Conservation (phyloP, 495 filamentous ascomycete species). For the Cercophora samala region DNA sequence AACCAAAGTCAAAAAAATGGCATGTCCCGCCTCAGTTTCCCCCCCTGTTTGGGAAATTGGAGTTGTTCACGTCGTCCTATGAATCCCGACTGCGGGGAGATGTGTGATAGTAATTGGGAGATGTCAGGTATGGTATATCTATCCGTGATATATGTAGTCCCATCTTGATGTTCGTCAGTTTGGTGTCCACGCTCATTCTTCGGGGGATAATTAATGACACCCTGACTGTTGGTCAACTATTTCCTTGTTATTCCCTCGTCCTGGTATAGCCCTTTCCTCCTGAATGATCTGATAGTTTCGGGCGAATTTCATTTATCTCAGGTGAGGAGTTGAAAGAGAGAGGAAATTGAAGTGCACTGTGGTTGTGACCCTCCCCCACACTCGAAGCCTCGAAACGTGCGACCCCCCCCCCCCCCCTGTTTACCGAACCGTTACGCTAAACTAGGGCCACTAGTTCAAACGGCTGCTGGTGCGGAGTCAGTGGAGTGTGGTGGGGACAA, state of each 20-base stretch:
- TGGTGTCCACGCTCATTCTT: too few relatives aligned
- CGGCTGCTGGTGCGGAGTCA: background rate
- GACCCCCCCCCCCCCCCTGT: background rate
- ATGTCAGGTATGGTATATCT: background rate
- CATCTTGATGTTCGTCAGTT: background rate
- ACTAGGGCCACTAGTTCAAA: constrained; percentile 3
- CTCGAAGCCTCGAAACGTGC: too few relatives aligned
- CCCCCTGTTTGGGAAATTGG: background rate
- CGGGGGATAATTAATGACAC: too few relatives aligned
- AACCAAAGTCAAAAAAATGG: background rate
- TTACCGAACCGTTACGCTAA: background rate
- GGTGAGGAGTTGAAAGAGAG: background rate
- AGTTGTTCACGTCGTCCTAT: background rate
- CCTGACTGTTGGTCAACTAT: too few relatives aligned
- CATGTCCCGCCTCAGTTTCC: background rate
- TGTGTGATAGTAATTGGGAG: too few relatives aligned
- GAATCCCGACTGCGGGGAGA: too few relatives aligned
- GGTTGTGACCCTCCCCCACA: too few relatives aligned
- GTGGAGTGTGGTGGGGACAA: background rate
- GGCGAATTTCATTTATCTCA: background rate
- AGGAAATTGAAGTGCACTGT: background rate
- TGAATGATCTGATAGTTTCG: background rate
- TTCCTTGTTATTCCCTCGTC: background rate
- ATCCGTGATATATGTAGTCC: background rate
- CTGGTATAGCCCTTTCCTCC: background rate